These are phyloP conservation scores for Exserohilum rostratum DNA, from an alignment of 2,329 filamentous ascomycete species.

Conservation along the genomic window DNA sequence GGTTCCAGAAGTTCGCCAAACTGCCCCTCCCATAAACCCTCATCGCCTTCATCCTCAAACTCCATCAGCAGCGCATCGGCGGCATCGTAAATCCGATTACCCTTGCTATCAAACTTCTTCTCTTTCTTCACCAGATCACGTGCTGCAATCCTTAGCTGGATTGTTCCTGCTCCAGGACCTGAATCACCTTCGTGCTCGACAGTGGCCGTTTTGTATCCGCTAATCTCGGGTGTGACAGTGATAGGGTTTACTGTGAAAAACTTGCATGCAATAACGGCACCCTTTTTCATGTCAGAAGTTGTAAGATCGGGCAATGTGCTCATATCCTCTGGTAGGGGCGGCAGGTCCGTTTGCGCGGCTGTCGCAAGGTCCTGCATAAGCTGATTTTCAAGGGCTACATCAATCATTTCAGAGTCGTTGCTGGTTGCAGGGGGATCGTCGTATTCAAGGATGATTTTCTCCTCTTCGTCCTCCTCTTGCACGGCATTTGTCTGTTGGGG, in stretches of 20 bases:
- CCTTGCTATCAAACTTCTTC: conserved; percentile 70
- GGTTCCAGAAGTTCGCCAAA: conserved; percentile 39
- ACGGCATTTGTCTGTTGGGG: conserved; percentile 41
- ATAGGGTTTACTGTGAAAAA: conserved; percentile 64
- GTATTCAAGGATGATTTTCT: conserved; percentile 41
- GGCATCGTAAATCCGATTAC: conserved; percentile 74
- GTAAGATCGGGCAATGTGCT: conserved; percentile 59
- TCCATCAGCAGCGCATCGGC: conserved; percentile 50
- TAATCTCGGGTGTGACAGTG: conserved; percentile 68
- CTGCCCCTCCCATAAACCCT: conserved; percentile 31
- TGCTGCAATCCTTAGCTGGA: conserved; percentile 71
- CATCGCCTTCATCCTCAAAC: conserved; percentile 32
- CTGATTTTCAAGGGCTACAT: conserved; percentile 37
- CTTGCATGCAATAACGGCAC: conserved; percentile 73
- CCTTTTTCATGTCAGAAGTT: conserved; percentile 57
- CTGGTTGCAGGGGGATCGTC: conserved; percentile 33
- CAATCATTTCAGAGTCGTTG: conserved; percentile 28
- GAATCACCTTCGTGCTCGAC: conserved; percentile 59
- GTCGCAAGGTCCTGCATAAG: conserved; percentile 53
- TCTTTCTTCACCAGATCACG: conserved; percentile 67
- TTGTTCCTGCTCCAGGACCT: conserved; percentile 53
- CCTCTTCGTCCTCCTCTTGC: conserved; percentile 48
- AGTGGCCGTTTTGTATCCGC: conserved; percentile 66
- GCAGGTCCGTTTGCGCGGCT: conserved; percentile 64
- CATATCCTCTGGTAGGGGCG: conserved; percentile 64